phyloP scores from a whole-genome alignment of 2,329 filamentous ascomycete species.

The Curvularia verruculosa region DNA sequence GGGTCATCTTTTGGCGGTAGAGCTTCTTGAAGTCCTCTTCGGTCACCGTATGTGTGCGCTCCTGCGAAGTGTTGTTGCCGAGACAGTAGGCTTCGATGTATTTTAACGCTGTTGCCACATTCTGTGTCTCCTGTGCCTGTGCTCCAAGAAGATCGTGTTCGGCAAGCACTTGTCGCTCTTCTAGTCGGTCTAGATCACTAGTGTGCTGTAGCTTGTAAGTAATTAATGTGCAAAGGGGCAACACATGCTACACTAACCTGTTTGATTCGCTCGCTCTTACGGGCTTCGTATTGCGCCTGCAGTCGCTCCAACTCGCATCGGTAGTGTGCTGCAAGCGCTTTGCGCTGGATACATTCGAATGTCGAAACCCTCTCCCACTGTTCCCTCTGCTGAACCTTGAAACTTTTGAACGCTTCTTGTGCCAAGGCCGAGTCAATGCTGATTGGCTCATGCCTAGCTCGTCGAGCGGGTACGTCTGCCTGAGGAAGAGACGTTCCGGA shows the following conservation, averaged over 20 bases:
- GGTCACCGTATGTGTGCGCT: constrained; percentile 48
- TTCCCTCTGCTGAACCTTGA: constrained; percentile 38
- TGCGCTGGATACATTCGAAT: constrained; percentile 44
- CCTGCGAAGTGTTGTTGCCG: constrained; percentile 38
- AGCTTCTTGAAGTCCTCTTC: constrained; percentile 54
- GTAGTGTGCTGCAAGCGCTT: constrained; percentile 37
- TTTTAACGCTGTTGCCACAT: constrained; percentile 53
- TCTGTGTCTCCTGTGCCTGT: constrained; percentile 52
- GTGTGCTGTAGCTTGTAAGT: constrained; percentile 44
- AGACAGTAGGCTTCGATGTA: constrained; percentile 58
- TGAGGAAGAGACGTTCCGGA: constrained; percentile 15
- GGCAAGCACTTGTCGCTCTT: constrained; percentile 53
- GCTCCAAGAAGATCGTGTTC: constrained; percentile 52
- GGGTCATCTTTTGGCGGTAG: constrained; percentile 47
- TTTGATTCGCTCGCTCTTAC: constrained; percentile 30
- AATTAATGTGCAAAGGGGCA: constrained; percentile 11
- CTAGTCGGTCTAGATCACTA: constrained; percentile 49
- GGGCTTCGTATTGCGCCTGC: constrained; percentile 27
- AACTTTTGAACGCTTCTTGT: constrained; percentile 35
- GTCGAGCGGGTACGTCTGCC: constrained; percentile 15
- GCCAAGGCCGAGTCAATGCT: constrained; percentile 30
- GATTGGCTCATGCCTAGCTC: constrained; percentile 23
- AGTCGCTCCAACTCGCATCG: constrained; percentile 31
- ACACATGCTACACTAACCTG: constrained; percentile 30
- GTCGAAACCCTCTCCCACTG: constrained; percentile 38